phyloP scores from a whole-genome alignment of 164 flowering plant species.

The Magnolia officinalis region DNA sequence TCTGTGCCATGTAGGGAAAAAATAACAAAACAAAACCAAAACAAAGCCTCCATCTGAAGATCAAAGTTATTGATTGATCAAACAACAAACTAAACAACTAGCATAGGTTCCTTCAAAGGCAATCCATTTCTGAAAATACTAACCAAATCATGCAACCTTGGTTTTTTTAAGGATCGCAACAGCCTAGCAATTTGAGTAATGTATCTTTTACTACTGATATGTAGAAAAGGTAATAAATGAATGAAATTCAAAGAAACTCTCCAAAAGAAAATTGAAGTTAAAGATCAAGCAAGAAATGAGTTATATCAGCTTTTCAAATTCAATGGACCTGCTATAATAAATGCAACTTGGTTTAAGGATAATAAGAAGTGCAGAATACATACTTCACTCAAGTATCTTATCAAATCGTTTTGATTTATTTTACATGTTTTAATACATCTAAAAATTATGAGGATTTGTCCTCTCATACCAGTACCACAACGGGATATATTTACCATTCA shows the following conservation, averaged over 20 bases:
- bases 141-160: not conserved
- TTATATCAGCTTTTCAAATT: not conserved
- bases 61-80: conserved; percentile 3
- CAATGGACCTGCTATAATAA: not conserved
- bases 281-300: not conserved
- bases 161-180: not conserved
- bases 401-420: no score
- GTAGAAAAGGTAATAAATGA: not conserved
- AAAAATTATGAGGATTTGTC: not conserved
- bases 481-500: not conserved
- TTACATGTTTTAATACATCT: no score
- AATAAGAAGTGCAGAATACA: not conserved
- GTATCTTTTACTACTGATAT: not conserved
- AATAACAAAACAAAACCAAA: no score
- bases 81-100: not conserved
- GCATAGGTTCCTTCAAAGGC: not conserved
- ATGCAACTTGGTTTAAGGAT: not conserved
- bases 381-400: no score
- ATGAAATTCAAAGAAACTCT: no score
- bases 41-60: not conserved
- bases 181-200: not conserved
- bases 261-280: no score
- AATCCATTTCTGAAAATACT: not conserved
- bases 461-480: not conserved
- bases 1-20: not conserved